Base-by-base conservation (phyloP, 768 basidiomycete genomes). In the Mycena capillaripes region DNA sequence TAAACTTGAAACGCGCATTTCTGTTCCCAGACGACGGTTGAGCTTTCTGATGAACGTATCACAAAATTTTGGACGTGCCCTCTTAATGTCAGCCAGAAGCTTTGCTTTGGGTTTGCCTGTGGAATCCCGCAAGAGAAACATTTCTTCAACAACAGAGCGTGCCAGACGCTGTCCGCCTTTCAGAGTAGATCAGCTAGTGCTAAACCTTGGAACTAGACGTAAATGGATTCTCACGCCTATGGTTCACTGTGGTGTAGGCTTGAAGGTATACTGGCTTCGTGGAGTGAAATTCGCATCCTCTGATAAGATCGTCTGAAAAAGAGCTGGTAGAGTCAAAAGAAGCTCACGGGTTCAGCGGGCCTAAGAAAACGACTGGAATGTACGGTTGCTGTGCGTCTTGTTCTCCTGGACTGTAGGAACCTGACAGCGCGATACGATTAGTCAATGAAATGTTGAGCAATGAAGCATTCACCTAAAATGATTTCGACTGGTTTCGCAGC, bases 221-320 rank as follows among this genome's bases (percentile, higher is more conserved):
- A 25, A 53, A 25, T 53, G 4, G 52, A 53, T 53, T 21, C 52
- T 53, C 52, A 53, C 52, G 52, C n/a, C 52, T 53, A 53, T 53
- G 52, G 52, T 53, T 53, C 52, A 53, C n/a, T 53, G 52, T 53
- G 52, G 52, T 53, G 52, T 53, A 53, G 52, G 52, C 52, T 53
- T 53, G 52, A 53, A 53, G 52, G 52, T 53, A 53, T 53, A 53
- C 52, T 53, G 52, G 52, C 52, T 53, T 53, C 52, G 52, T 53
- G 52, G 16, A 53, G 52, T 53, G 52, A 53, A 53, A 53, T 53
- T 53, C 52, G 25, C 52, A 53, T 53, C 52, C 52, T 53, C 52
- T 53, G 52, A 53, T 29, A 23, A 23, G 52, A 53, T 53, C 52
- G 52, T 53, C n/a, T 11, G 29, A 30, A 53, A 53, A 53, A 53